Evolutionary conservation across 2,329 filamentous ascomycete genomes (phyloP).

Genomic region (Colletotrichum kahawae): DNA sequence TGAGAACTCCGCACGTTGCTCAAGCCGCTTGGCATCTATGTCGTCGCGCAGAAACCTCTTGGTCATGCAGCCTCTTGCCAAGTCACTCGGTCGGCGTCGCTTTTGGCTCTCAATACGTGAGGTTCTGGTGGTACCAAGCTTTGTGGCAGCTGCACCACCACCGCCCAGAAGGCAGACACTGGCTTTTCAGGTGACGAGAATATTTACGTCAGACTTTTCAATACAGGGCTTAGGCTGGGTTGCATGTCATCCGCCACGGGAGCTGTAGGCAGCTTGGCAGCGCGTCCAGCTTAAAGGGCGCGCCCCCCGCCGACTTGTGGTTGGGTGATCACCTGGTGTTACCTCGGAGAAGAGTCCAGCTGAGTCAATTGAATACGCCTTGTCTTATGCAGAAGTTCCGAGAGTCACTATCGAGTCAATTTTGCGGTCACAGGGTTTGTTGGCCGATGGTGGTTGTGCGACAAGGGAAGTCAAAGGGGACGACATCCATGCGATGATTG

Average conservation of each 20-base stretch:
- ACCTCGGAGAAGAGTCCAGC: background rate
- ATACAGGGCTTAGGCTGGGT: background rate
- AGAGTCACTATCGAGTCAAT: background rate
- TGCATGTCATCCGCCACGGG: background rate
- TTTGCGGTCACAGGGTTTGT: background rate
- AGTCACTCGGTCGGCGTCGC: background rate
- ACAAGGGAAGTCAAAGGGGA: background rate
- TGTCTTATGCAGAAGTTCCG: background rate
- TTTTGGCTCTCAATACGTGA: background rate
- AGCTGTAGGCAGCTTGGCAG: background rate
- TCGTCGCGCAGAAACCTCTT: background rate
- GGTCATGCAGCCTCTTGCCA: background rate
- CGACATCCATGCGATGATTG: background rate
- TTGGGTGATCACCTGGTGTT: background rate
- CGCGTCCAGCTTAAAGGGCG: background rate
- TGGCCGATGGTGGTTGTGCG: fast-evolving
- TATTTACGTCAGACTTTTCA: background rate
- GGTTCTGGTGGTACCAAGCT: slow-evolving; percentile 12
- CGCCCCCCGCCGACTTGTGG: background rate
- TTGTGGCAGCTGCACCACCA: slow-evolving; percentile 5
- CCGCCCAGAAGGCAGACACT: background rate
- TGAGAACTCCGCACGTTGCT: background rate
- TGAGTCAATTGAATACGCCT: background rate
- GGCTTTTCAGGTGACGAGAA: background rate
- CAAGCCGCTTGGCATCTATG: background rate